These are phyloP conservation scores for Pseudozyma thailandica DNA, from an alignment of 1,284 basidiomycete species.

Conservation along the genomic window DNA sequence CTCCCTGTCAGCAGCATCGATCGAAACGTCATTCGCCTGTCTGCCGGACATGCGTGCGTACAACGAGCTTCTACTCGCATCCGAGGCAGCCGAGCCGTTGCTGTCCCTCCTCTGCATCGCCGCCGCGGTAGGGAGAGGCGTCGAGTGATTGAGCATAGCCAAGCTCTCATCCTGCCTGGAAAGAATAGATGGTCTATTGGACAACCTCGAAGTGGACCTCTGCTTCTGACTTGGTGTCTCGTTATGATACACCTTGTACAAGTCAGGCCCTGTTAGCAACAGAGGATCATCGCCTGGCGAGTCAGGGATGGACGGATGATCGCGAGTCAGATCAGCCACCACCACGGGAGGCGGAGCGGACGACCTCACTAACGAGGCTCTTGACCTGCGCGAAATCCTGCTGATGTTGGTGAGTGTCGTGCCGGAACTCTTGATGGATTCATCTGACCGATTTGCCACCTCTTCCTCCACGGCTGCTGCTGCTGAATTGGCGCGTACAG, in stretches of 20 bases:
- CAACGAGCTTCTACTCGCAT: slow-evolving; percentile 14
- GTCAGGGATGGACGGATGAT: slow-evolving; percentile 39
- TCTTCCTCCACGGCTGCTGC: slow-evolving; percentile 12
- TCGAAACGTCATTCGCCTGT: background rate
- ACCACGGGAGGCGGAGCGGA: slow-evolving; percentile 23
- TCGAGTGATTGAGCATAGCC: slow-evolving; percentile 22
- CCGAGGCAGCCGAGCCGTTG: slow-evolving; percentile 4
- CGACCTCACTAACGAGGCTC: slow-evolving; percentile 12
- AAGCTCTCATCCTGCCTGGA: slow-evolving; percentile 1
- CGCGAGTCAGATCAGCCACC: slow-evolving; percentile 30
- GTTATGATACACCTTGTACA: slow-evolving; percentile 31
- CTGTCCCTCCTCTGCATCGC: slow-evolving; percentile 15
- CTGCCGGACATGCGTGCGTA: slow-evolving; percentile 33
- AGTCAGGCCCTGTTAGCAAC: slow-evolving; percentile 41
- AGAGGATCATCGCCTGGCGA: slow-evolving; percentile 52
- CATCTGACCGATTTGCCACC: slow-evolving; percentile 15
- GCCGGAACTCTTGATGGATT: slow-evolving; percentile 37
- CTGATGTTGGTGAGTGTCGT: slow-evolving; percentile 17
- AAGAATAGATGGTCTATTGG: background rate
- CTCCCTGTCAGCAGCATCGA: background rate
- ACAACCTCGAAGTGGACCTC: slow-evolving; percentile 1
- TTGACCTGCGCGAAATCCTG: slow-evolving; percentile 4
- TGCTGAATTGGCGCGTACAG: slow-evolving; percentile 14
- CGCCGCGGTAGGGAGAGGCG: slow-evolving; percentile 16
- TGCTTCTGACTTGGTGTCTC: slow-evolving; percentile 25